These are phyloP conservation scores for Eutypa lata DNA, from an alignment of 2,329 filamentous ascomycete species.

Conservation along the genomic window DNA sequence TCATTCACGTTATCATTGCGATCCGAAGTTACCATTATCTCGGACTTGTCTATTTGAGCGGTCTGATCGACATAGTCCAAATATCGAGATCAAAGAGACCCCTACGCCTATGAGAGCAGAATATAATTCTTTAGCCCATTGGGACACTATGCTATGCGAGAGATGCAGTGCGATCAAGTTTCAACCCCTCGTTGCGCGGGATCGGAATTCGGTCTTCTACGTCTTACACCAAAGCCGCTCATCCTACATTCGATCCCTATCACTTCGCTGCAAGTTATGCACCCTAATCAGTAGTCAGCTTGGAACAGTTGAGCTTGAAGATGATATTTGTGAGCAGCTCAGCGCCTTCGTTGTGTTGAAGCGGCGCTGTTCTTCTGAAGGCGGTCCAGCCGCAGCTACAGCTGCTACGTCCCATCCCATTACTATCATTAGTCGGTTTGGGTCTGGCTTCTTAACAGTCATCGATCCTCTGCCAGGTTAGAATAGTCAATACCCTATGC, in stretches of 20 bases:
- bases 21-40: too few relatives aligned
- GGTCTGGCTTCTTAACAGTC: constrained; percentile 1
- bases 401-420: background rate
- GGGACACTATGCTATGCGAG: constrained; percentile 4
- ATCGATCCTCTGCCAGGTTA: constrained; percentile 4
- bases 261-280: constrained; percentile 5
- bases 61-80: too few relatives aligned
- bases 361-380: constrained; percentile 2
- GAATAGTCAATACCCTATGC: background rate
- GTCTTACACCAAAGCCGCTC: constrained; percentile 3
- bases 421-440: constrained; percentile 4
- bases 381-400: too few relatives aligned
- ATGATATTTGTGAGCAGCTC: constrained; percentile 1
- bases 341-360: constrained; percentile 3
- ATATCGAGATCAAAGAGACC: too few relatives aligned
- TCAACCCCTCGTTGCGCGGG: background rate
- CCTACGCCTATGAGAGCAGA: too few relatives aligned
- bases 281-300: constrained; percentile 10
- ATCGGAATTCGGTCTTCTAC: constrained; percentile 1
- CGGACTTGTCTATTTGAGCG: too few relatives aligned
- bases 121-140: background rate
- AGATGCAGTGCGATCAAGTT: constrained; percentile 3
- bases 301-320: background rate
- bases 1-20: too few relatives aligned
- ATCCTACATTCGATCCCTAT: constrained; percentile 5